phyloP scores from a whole-genome alignment of 495 filamentous ascomycete genomes.

The Aspergillus haitiensis region DNA sequence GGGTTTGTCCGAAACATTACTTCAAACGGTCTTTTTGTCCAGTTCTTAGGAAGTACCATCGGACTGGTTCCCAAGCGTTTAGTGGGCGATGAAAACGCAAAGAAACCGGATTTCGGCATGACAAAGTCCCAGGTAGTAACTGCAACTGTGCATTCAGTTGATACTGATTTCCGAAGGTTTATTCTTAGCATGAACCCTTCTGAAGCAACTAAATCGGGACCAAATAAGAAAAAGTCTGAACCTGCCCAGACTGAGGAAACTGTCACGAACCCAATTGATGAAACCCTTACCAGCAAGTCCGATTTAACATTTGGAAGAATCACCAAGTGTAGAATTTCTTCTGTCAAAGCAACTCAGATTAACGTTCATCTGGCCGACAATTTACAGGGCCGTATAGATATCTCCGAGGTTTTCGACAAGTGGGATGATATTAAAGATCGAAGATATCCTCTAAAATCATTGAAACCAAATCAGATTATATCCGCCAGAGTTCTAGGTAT shows the following conservation, averaged over 20 bases:
- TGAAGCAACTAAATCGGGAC: constrained; percentile 32
- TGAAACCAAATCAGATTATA: constrained; percentile 68
- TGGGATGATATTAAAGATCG: constrained; percentile 83
- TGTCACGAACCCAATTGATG: constrained; percentile 69
- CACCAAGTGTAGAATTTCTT: constrained; percentile 74
- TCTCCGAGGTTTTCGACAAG: constrained; percentile 82
- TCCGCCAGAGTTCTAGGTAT: constrained; percentile 78
- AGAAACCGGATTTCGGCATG: constrained; percentile 73
- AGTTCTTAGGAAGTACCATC: constrained; percentile 74
- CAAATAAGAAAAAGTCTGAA: constrained; percentile 34
- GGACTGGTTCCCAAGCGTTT: constrained; percentile 76
- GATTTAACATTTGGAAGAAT: constrained; percentile 73
- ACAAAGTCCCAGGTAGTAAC: constrained; percentile 68
- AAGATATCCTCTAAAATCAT: constrained; percentile 72
- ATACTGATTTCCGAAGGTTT: constrained; percentile 59
- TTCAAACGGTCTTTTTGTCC: constrained; percentile 72
- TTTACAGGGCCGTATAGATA: constrained; percentile 84
- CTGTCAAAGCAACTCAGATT: constrained; percentile 84
- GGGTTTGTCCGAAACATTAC: constrained; percentile 88
- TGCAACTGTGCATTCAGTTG: constrained; percentile 67
- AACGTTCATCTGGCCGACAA: constrained; percentile 90
- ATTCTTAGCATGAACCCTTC: constrained; percentile 58
- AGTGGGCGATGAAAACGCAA: constrained; percentile 62
- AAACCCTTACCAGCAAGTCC: constrained; percentile 58
- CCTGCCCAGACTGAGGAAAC: constrained; percentile 37